Percentiles rank a stretch among this genome's conserved stretches.
phyloP scores from a whole-genome alignment of 2,329 filamentous ascomycete species.

The Microsporum ferrugineum region DNA sequence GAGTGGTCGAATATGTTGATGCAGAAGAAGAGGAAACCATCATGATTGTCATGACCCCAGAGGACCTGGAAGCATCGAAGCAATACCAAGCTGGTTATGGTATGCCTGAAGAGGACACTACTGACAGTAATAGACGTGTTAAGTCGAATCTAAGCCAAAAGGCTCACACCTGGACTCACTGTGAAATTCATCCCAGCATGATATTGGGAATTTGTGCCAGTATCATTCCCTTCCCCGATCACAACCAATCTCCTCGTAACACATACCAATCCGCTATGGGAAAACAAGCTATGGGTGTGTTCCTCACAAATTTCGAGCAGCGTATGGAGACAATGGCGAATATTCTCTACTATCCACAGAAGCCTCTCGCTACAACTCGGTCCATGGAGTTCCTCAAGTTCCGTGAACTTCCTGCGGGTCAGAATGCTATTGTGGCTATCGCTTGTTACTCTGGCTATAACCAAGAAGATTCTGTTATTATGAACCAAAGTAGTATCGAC shows the following conservation, averaged over 20 bases:
- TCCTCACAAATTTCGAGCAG: conserved; percentile 89
- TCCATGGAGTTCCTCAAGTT: conserved; percentile 99
- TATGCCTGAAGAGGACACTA: conserved; percentile 49
- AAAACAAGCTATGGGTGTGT: conserved; percentile 99
- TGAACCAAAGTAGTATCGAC: conserved; percentile 99
- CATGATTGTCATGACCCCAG: conserved; percentile 98
- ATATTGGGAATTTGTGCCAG: conserved; percentile 96
- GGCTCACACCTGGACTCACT: conserved; percentile 91
- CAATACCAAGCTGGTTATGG: conserved; percentile 56
- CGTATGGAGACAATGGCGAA: conserved; percentile 99
- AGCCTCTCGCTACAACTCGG: conserved; percentile 85
- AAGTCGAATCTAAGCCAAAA: conserved; percentile 79
- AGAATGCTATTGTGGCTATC: conserved; percentile 97
- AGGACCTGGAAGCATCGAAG: conserved; percentile 73
- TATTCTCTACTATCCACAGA: conserved; percentile 97
- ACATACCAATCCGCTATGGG: conserved; percentile 99
- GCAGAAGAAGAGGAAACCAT: conserved; percentile 97
- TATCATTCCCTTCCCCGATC: conserved; percentile 98
- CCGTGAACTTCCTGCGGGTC: conserved; percentile 88
- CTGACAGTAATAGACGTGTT: conserved; percentile 72
- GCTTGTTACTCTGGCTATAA: conserved; percentile 97
- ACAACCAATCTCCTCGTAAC: conserved; percentile 95
- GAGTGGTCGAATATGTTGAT: conserved; percentile 90
- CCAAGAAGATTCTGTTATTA: conserved; percentile 99
- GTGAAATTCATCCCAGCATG: conserved; percentile 99